Evolutionary conservation across 768 basidiomycete species (phyloP), one percentile per base, ranked within the genome.

Genomic region (Boletus insuetus): DNA sequence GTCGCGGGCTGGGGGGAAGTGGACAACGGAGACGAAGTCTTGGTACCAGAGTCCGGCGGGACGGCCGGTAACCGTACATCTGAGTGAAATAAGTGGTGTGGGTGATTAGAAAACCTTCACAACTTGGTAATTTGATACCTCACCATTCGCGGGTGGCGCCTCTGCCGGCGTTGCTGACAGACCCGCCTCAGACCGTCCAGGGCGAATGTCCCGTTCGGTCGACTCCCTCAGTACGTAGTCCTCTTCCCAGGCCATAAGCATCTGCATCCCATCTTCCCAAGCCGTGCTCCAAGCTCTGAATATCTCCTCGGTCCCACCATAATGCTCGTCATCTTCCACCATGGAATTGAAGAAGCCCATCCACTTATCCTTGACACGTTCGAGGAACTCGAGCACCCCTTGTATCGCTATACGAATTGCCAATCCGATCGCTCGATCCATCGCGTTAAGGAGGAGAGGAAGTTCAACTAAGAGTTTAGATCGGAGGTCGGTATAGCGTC

Each of bases 271-370:
- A 4, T 6, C 84, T 12, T 63, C 73, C 81, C 82, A 90, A 16
- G 87, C 75, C 43, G 69, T 69, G 60, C 74, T 71, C 88, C 88
- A 91, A 6, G 87, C 83, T 1, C 73, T 74, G 19, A 82, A 69
- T 11, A 87, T 90, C 73, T 89, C 87, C 24, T 75, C 77, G 11
- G 76, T 75, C 12, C 83, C 84, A 0, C 77, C 83, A 60, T 83
- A 83, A 72, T 76, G 68, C 73, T 85, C 84, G 3, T 81, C 83
- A 46, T 84, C 84, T 5, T 84, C 81, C 10, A 79, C 71, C 19
- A 87, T 68, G 71, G 84, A 86, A 51, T 89, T 84, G 88, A 89
- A 91, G 13, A 91, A 69, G 9, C 82, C 81, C 2, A 74, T 77
- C 89, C 89, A 91, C 34, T 77, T 75, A 38, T 80, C 79, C 49